These are phyloP conservation scores for Pezicula radicicola DNA, from an alignment of 2,329 filamentous ascomycete genomes.

Conservation along the genomic window DNA sequence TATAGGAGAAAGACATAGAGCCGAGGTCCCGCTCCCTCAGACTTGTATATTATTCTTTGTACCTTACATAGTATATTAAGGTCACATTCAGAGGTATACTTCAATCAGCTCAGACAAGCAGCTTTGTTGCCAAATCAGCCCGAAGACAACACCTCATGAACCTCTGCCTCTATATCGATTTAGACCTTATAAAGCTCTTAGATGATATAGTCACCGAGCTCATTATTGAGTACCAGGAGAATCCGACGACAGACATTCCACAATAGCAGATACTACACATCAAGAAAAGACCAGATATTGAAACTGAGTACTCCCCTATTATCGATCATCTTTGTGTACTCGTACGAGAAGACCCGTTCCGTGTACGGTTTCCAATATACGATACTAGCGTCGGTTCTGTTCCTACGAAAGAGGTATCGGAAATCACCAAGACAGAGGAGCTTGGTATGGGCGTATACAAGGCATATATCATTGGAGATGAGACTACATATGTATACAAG, in stretches of 20 bases:
- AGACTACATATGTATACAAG: conserved; percentile 20
- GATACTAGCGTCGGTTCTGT: conserved; percentile 5
- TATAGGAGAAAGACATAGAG: conserved; percentile 4
- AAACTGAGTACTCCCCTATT: conserved; percentile 13
- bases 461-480: conserved; percentile 5
- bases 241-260: background rate
- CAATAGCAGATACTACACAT: conserved; percentile 9
- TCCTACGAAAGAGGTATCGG: conserved; percentile 12
- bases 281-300: conserved; percentile 8
- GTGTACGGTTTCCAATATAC: conserved; percentile 12
- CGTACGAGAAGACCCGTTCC: conserved; percentile 13
- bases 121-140: conserved; percentile 7
- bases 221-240: conserved; percentile 4
- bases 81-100: conserved; percentile 13
- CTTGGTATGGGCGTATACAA: conserved; percentile 12
- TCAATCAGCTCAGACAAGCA: conserved; percentile 10
- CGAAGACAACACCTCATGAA: conserved; percentile 11
- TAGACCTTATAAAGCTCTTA: conserved; percentile 9
- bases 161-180: conserved; percentile 17
- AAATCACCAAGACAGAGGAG: conserved; percentile 13
- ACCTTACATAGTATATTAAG: conserved; percentile 12
- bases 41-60: conserved; percentile 3
- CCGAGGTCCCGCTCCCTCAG: conserved; percentile 1
- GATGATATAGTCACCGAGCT: conserved; percentile 15
- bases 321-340: conserved; percentile 10